Base-by-base conservation (phyloP, 768 basidiomycete genomes). In the Phylloporus arenicola region DNA sequence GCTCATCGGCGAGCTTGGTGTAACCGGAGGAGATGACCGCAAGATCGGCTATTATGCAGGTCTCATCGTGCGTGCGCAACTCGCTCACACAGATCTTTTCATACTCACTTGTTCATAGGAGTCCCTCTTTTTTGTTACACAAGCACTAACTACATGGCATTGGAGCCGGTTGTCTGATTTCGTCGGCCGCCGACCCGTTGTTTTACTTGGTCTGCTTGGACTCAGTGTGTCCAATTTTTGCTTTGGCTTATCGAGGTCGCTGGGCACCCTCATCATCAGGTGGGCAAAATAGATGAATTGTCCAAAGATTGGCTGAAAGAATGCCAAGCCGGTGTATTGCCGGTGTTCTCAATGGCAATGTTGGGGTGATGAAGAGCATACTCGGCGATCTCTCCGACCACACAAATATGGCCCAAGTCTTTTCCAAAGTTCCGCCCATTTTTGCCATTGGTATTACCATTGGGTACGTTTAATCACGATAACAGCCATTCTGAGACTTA, bases 21-120 rank as follows among this genome's bases (percentile, higher is more conserved):
- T 86, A 22, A 83, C 81, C 6, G 78, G 78, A 19, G 83, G 83
- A 19, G 81, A 86, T 50, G 75, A 81, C 37, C 71, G 72, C 43
- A 81, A 80, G 67, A 79, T 83, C 3, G 84, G 84, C 25, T 85
- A 85, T 56, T 86, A 85, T 60, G 82, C 80, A 20, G 83, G 82
- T 27, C 58, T 85, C 20, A 64, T 68, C 39, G 80, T 84, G 50
- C 54, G 41, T 45, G 50, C 53, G 0, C 24, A 34, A 50, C 53
- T 45, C n/a, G 12, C 29, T 33, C 35, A 24, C 27, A 9, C 12
- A 22, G 11, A 43, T 33, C 1, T 1, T 22, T 8, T 17, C 10
- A 13, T 38, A 45, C 43, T 48, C 10, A 55, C 35, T 39, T 37
- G 25, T 43, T 11, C 7, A 8, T 5, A 83, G 82, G 78, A 83